These are phyloP conservation scores for Tephrocybe sp. DNA, from an alignment of 768 basidiomycete species.

Conservation along the genomic window DNA sequence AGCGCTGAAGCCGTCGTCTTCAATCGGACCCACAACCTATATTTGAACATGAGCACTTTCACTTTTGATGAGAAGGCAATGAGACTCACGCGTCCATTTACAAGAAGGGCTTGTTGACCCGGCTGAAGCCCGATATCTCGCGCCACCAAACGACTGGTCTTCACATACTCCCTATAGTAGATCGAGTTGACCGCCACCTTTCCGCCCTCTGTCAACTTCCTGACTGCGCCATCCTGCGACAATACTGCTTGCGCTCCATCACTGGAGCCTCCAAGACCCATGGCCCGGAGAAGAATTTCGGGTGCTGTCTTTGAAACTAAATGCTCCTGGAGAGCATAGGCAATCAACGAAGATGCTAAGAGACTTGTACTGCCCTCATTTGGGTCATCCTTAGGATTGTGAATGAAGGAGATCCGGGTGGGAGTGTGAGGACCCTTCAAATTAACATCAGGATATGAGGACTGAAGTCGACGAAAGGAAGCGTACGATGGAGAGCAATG, in stretches of 20 bases:
- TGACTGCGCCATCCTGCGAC: slow-evolving; percentile 25
- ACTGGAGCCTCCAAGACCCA: slow-evolving; percentile 26
- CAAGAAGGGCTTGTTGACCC: slow-evolving; percentile 45
- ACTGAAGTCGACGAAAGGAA: slow-evolving; percentile 4
- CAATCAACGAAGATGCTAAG: slow-evolving; percentile 43
- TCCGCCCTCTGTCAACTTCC: slow-evolving; percentile 32
- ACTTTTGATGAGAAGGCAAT: neutral
- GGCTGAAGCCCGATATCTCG: slow-evolving; percentile 56
- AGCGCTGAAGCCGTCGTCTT: slow-evolving; percentile 47
- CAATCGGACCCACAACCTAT: slow-evolving; percentile 78
- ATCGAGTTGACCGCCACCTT: slow-evolving; percentile 27
- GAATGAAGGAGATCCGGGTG: slow-evolving; percentile 73
- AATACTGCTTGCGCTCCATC: slow-evolving; percentile 38
- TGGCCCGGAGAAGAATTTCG: slow-evolving; percentile 33
- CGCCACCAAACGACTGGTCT: slow-evolving; percentile 43
- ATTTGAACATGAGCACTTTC: neutral
- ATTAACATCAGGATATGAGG: neutral
- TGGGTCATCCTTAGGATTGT: slow-evolving; percentile 49
- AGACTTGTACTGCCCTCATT: slow-evolving; percentile 16
- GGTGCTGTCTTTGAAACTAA: slow-evolving; percentile 38
- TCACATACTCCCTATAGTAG: slow-evolving; percentile 41
- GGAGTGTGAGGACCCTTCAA: slow-evolving; percentile 41
- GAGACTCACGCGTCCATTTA: slow-evolving; percentile 8
- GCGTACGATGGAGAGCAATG: slow-evolving; percentile 62
- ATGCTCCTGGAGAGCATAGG: slow-evolving; percentile 43